Base-by-base conservation (phyloP, 768 basidiomycete species). In the Kwoniella bestiolae region DNA sequence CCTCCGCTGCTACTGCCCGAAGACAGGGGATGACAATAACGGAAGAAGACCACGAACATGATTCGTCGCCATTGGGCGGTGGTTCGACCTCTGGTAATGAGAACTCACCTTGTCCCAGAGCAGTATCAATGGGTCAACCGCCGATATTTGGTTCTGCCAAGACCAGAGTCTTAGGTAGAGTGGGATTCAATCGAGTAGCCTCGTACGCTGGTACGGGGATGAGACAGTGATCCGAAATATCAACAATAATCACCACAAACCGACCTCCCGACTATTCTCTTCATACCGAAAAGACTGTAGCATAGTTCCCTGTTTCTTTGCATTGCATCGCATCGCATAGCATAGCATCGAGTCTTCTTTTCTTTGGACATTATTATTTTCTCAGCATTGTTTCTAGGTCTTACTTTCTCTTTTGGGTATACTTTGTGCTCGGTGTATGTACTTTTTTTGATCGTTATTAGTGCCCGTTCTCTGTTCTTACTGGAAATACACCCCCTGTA, bases 51-150 rank as follows among this genome's bases (percentile, higher is more conserved):
- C 73, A 90, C 87, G 7, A 88, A 85, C 5, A 82, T 62, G 86
- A 84, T 25, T 74, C 68, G 3, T 83, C 65, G 7, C 65, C 84
- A 8, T 90, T 91, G 79, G 89, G 89, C 63, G 84, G 83, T n/a
- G 82, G 83, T 8, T 85, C 86, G 11, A 82, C 83, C 32, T 57
- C 35, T 38, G 46, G 53, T 21, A 50, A 44, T 47, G 91, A 90
- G 14, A 91, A 91, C 73, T 93, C 91, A 72, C 92, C 92, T 4
- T 95, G 92, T 82, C 91, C 91, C 2, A 89, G 79, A 38, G 65
- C 72, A 4, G 67, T 57, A 32, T 70, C 68, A 21, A 68, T 66
- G 65, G 53, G 46, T 41, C 52, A 65, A 49, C 61, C 67, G 9
- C 73, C 75, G 3, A 79, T 79, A 44, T 79, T 79, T 57, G 77